These are phyloP conservation scores for Metschnikowia cubensis DNA, from an alignment of 805 yeast species.

Conservation along the genomic window DNA sequence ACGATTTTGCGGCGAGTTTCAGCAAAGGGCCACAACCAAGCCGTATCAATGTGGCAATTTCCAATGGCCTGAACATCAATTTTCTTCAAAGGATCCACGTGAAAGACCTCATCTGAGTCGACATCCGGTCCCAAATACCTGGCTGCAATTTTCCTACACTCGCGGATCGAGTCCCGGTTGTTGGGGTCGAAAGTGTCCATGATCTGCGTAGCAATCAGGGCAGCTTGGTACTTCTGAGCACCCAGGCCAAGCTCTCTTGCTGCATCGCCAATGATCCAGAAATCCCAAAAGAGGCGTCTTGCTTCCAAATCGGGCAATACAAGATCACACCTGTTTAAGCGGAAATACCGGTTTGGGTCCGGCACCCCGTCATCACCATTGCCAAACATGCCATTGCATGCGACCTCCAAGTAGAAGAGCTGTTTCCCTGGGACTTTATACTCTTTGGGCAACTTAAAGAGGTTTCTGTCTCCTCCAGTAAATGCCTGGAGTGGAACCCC, in stretches of 20 bases:
- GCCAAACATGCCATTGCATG: conserved; percentile 95
- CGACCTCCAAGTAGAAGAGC: conserved; percentile 77
- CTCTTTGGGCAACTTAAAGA: conserved; percentile 56
- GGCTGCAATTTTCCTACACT: conserved; percentile 65
- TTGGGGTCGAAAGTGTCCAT: conserved; percentile 79
- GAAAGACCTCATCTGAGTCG: conserved; percentile 58
- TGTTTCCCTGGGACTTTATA: conserved; percentile 49
- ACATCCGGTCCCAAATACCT: conserved; percentile 61
- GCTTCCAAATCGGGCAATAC: conserved; percentile 81
- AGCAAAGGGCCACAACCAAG: conserved; percentile 99
- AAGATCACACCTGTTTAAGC: conserved; percentile 66
- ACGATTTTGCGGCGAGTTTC: conserved; percentile 91
- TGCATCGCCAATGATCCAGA: conserved; percentile 85
- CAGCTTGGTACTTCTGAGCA: conserved; percentile 76
- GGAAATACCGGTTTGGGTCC: conserved; percentile 67
- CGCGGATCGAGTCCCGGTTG: conserved; percentile 51
- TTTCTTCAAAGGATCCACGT: conserved; percentile 30
- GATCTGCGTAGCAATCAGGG: conserved; percentile 72
- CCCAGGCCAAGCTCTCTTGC: conserved; percentile 73
- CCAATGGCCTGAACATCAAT: conserved; percentile 82
- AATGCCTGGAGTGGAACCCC: conserved; percentile 80
- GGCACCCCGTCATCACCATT: conserved; percentile 63
- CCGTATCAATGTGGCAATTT: conserved; percentile 95
- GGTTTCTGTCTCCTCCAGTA: conserved; percentile 79
- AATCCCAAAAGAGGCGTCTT: conserved; percentile 71